These are phyloP conservation scores for Platanus orientalis DNA, from an alignment of 164 flowering plant genomes.

Conservation along the genomic window DNA sequence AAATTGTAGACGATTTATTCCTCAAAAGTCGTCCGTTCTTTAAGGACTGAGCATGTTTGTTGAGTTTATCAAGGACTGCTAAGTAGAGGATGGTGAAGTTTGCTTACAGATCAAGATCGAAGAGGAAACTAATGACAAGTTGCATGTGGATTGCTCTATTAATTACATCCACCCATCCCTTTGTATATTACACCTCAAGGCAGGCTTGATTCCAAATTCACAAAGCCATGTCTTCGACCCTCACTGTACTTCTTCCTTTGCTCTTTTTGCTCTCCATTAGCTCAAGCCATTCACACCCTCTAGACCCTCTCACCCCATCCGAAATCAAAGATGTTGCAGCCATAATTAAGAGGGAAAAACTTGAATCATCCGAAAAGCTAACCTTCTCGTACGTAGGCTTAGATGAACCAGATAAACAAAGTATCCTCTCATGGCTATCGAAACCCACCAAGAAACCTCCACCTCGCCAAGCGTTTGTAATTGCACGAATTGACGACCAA, in stretches of 20 bases:
- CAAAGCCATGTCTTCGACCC: too few species aligned
- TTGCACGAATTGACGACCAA: constrained; percentile 19
- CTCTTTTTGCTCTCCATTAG: not conserved
- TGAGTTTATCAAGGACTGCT: too few species aligned
- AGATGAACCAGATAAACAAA: constrained; percentile 36
- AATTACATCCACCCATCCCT: too few species aligned
- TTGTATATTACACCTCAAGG: too few species aligned
- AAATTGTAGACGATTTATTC: too few species aligned
- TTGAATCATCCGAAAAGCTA: constrained; percentile 15
- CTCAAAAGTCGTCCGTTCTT: too few species aligned
- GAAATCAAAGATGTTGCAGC: constrained; percentile 28
- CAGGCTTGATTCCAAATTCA: too few species aligned
- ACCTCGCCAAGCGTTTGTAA: constrained; percentile 44
- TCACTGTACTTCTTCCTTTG: not conserved
- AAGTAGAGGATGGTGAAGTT: too few species aligned
- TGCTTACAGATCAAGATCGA: too few species aligned
- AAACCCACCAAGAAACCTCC: constrained; percentile 13
- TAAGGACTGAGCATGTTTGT: too few species aligned
- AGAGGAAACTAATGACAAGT: too few species aligned
- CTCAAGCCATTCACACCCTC: constrained; percentile 23
- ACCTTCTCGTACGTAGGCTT: constrained; percentile 38
- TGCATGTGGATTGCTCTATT: too few species aligned
- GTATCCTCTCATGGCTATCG: constrained; percentile 27
- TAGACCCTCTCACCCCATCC: constrained; percentile 33
- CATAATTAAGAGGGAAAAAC: constrained; percentile 12